Conservation (phyloP, 179 eudicot genomes). For the Carnegiea gigantea region DNA sequence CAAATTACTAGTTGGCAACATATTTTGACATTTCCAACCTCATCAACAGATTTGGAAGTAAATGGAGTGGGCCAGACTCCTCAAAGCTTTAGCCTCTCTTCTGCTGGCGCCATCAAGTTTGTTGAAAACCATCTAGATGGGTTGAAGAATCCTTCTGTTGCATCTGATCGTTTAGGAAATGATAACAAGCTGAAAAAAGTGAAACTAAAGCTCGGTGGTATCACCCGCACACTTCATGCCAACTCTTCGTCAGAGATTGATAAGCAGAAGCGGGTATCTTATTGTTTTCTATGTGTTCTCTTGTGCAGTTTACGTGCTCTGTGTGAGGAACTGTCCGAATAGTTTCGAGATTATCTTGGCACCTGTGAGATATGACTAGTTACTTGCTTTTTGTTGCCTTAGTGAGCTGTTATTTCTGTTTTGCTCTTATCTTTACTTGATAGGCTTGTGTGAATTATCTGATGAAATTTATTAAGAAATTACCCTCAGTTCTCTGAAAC, state of each 20-base stretch:
- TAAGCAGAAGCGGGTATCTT: conserved; percentile 19
- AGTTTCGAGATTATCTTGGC: neutral
- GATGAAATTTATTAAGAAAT: no score
- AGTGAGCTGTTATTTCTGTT: neutral
- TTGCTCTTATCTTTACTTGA: neutral
- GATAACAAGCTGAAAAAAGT: conserved; percentile 36
- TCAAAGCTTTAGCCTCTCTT: conserved; percentile 4
- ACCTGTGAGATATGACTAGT: neutral
- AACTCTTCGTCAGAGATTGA: conserved; percentile 13
- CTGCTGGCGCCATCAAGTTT: neutral
- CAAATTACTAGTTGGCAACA: conserved; percentile 20
- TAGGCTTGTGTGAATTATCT: neutral
- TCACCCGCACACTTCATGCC: conserved; percentile 38
- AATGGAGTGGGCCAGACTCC: conserved; percentile 10
- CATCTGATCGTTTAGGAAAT: conserved; percentile 19
- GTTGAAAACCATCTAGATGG: conserved; percentile 10
- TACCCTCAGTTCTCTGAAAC: neutral
- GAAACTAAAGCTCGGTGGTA: conserved; percentile 40
- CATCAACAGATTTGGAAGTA: conserved; percentile 17
- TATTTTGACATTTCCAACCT: conserved; percentile 15
- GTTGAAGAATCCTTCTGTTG: neutral
- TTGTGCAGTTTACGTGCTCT: neutral
- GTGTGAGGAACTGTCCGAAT: neutral
- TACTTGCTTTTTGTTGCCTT: neutral
- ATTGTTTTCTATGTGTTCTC: neutral